Percentiles rank a stretch among this genome's conserved stretches.
Conservation (phyloP, 2,329 filamentous ascomycete species). For the Aureobasidium pullulans region DNA sequence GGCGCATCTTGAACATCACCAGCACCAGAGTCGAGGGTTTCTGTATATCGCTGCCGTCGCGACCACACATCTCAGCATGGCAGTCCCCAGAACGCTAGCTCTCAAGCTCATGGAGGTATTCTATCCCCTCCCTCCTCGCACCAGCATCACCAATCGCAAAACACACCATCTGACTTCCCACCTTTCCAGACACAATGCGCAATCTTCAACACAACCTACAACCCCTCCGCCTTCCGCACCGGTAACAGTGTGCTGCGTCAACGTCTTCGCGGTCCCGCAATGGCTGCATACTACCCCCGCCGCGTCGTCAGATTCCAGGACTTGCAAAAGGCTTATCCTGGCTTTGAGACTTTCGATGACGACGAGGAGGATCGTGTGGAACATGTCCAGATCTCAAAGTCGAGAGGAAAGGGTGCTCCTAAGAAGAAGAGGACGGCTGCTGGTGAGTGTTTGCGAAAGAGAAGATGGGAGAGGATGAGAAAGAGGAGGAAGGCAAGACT, state of each 20-base stretch:
- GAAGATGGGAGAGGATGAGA: neutral
- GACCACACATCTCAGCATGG: constrained; percentile 31
- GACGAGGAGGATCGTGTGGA: constrained; percentile 73
- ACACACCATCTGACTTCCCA: neutral
- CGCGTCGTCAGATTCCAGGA: constrained; percentile 65
- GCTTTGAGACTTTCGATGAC: constrained; percentile 64
- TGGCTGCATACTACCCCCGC: constrained; percentile 84
- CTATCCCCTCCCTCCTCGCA: neutral
- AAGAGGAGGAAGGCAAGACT: neutral
- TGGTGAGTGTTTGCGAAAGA: constrained; percentile 24
- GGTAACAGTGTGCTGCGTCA: constrained; percentile 92
- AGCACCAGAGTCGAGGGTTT: neutral
- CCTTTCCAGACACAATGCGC: constrained; percentile 69
- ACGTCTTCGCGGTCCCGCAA: constrained; percentile 71
- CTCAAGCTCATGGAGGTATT: constrained; percentile 71
- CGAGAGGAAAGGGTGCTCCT: constrained; percentile 77
- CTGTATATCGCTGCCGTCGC: neutral
- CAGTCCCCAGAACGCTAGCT: constrained; percentile 46
- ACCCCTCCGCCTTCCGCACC: constrained; percentile 71
- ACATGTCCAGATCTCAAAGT: constrained; percentile 54
- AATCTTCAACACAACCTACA: constrained; percentile 86
- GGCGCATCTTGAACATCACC: neutral
- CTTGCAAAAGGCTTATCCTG: constrained; percentile 62
- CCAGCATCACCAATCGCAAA: neutral
- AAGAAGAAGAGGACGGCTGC: constrained; percentile 72